Conservation (phyloP, 108 stramenopile genomes). For the Schizochytrium sp. region DNA sequence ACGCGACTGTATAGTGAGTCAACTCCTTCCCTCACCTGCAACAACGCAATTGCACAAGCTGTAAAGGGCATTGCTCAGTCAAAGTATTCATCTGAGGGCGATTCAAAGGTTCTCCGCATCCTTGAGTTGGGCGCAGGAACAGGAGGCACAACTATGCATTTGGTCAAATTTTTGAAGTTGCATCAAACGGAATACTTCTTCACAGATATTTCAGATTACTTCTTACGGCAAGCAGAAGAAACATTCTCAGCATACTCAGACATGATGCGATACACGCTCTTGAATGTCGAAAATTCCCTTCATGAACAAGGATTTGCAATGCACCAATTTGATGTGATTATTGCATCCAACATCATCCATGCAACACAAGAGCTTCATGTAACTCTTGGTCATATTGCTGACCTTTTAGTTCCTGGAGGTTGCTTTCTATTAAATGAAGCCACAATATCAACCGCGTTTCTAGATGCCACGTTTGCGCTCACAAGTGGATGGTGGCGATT, state of each 20-base stretch:
- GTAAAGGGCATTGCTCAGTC: neutral
- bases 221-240: neutral
- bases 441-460: conserved; percentile 41
- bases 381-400: neutral
- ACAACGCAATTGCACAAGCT: neutral
- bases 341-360: conserved; percentile 42
- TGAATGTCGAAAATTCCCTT: neutral
- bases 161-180: neutral
- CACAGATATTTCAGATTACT: conserved; percentile 55
- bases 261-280: conserved; percentile 3
- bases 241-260: conserved; percentile 15
- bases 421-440: conserved; percentile 44
- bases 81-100: too few species aligned
- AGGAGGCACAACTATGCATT: conserved; percentile 40
- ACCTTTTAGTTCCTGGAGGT: conserved; percentile 7
- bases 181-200: conserved; percentile 16
- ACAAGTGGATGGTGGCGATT: conserved; percentile 48
- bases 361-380: neutral
- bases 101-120: neutral
- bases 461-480: conserved; percentile 35
- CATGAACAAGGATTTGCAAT: conserved; percentile 26
- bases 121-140: conserved; percentile 54
- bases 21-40: conserved; percentile 30
- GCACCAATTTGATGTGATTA: conserved; percentile 2
- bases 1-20: conserved; percentile 37